Evolutionary conservation across 2,329 filamentous ascomycete species (phyloP).

Genomic region (Fusarium sp.): DNA sequence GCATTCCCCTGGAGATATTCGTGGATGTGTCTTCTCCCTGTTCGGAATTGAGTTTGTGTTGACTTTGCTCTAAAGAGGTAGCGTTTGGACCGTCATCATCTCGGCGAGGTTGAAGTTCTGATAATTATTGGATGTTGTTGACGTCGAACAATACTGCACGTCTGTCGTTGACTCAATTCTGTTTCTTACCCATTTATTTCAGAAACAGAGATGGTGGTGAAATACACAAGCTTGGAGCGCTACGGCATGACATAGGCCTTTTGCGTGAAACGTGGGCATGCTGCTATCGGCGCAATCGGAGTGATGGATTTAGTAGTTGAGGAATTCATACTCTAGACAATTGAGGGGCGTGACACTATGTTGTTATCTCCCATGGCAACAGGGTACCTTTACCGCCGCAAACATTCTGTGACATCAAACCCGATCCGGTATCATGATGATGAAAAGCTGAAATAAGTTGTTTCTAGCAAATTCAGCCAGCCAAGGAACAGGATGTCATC

Average conservation of each 20-base stretch:
- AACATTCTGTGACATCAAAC: conserved; percentile 24
- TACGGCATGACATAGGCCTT: conserved; percentile 13
- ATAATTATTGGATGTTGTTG: conserved; percentile 2
- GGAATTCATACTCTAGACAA: conserved; percentile 15
- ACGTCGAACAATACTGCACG: conserved; percentile 11
- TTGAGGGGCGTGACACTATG: conserved; percentile 25
- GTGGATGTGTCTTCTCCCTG: not conserved
- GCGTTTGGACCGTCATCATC: conserved; percentile 1
- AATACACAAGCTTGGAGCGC: conserved; percentile 19
- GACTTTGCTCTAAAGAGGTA: not conserved
- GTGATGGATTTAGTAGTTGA: conserved; percentile 9
- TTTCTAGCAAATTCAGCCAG: conserved; percentile 22
- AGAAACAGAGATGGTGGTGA: conserved; percentile 25
- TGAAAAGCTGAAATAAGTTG: conserved; percentile 12
- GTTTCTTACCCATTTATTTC: conserved; percentile 17
- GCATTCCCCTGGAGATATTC: not conserved
- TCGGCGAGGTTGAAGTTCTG: not conserved
- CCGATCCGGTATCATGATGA: conserved; percentile 22
- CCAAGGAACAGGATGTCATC: conserved; percentile 19
- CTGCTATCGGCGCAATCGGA: conserved; percentile 13
- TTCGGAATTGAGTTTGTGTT: not conserved
- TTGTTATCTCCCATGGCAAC: conserved; percentile 41
- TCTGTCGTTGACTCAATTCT: not conserved
- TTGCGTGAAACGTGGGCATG: conserved; percentile 27
- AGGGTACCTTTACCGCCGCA: conserved; percentile 17